A percentile compares a stretch with the other conserved stretches of the same genome.
These are phyloP conservation scores for Backusella tuberculispora DNA, from an alignment of 192 early-diverging fungal genomes.

Conservation along the genomic window DNA sequence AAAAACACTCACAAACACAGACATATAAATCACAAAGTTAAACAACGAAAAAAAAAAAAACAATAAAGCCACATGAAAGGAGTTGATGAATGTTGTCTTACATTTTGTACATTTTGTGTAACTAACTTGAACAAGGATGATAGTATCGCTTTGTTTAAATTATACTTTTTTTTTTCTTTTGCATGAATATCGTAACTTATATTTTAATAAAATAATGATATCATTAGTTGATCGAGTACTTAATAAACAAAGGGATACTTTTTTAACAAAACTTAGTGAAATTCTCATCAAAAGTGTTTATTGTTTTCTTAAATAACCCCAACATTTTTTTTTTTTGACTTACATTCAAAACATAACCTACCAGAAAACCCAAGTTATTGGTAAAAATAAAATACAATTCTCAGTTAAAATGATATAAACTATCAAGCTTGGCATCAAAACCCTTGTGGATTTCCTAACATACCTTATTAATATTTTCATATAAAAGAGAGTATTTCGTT, in stretches of 20 bases:
- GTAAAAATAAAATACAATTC: too few relatives aligned
- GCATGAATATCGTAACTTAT: neutral
- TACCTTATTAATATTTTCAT: too few relatives aligned
- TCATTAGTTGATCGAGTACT: neutral
- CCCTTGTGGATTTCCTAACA: too few relatives aligned
- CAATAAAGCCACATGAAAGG: constrained; percentile 6
- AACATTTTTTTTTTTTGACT: neutral
- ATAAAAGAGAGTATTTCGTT: too few relatives aligned
- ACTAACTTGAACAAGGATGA: neutral
- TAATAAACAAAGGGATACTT: neutral
- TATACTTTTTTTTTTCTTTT: neutral
- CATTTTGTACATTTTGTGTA: neutral
- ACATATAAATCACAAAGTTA: neutral
- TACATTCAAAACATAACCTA: constrained; percentile 4
- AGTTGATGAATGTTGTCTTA: constrained; percentile 1
- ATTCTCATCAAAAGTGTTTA: neutral
- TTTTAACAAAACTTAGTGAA: too few relatives aligned
- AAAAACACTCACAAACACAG: neutral
- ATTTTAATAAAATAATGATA: neutral
- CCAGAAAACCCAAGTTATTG: neutral
- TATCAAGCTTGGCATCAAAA: too few relatives aligned
- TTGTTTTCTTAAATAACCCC: neutral
- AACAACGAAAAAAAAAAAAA: neutral
- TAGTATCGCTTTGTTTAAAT: neutral
- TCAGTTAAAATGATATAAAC: too few relatives aligned